A percentile compares a stretch with the other conserved stretches of the same genome.
These are phyloP conservation scores for Senna tora DNA, from an alignment of 306 rosid genomes.

Conservation along the genomic window DNA sequence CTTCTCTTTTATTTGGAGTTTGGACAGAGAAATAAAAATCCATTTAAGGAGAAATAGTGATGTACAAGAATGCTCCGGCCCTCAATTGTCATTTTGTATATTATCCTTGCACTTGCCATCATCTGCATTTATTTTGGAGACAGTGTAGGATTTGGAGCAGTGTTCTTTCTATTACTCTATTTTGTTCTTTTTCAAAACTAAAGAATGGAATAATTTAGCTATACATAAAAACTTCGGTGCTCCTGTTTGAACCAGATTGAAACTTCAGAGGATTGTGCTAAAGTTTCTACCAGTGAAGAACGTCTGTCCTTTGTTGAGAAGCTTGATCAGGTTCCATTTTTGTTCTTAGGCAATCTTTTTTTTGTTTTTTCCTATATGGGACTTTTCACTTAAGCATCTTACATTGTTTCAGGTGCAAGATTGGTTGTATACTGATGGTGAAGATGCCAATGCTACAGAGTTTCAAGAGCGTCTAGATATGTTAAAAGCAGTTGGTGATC, in stretches of 20 bases:
- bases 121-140: slow-evolving; percentile 16
- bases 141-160: slow-evolving; percentile 7
- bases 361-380: neutral
- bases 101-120: slow-evolving; percentile 13
- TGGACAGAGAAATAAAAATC: no score
- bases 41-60: no score
- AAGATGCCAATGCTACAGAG: slow-evolving; percentile 91
- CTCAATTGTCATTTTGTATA: neutral
- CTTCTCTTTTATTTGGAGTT: no score
- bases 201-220: slow-evolving; percentile 22
- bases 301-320: slow-evolving; percentile 75
- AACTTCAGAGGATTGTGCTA: slow-evolving; percentile 68
- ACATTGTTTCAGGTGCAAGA: slow-evolving; percentile 78
- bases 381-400: slow-evolving; percentile 34
- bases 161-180: slow-evolving; percentile 4
- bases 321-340: slow-evolving; percentile 80
- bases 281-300: slow-evolving; percentile 74
- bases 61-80: neutral
- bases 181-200: slow-evolving; percentile 14
- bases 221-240: slow-evolving; percentile 16
- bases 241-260: slow-evolving; percentile 66
- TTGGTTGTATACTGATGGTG: slow-evolving; percentile 96
- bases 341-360: slow-evolving; percentile 31
- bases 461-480: slow-evolving; percentile 72
- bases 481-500: slow-evolving; percentile 82